Evolutionary conservation across 2,329 filamentous ascomycete species (phyloP).

Genomic region (Akanthomyces dipterigenus): DNA sequence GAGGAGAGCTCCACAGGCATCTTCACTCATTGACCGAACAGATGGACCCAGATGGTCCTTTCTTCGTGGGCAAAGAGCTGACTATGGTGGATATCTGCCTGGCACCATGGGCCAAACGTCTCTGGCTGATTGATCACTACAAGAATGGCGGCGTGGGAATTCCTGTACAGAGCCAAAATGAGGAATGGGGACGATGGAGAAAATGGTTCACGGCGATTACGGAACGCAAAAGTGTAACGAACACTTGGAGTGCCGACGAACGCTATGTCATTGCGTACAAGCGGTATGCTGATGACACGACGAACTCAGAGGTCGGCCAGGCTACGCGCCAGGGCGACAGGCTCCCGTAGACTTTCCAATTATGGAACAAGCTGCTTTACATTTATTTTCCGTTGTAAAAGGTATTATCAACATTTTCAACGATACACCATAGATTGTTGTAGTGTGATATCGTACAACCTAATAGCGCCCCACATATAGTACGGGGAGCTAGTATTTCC

Average conservation of each 20-base stretch:
- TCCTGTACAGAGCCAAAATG: conserved; percentile 43
- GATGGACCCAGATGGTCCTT: conserved; percentile 53
- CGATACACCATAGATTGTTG: no score
- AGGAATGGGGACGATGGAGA: conserved; percentile 58
- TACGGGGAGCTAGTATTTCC: no score
- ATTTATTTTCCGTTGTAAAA: no score
- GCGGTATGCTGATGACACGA: conserved; percentile 59
- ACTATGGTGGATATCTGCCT: conserved; percentile 63
- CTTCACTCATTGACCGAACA: conserved; percentile 55
- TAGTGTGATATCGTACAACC: not conserved
- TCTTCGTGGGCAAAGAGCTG: conserved; percentile 59
- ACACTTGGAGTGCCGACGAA: conserved; percentile 62
- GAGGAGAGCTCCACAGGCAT: conserved; percentile 50
- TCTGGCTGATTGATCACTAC: conserved; percentile 71
- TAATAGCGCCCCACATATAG: not conserved
- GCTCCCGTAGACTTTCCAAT: conserved; percentile 42
- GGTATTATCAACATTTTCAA: no score
- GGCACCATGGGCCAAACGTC: conserved; percentile 64
- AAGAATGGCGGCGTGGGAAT: conserved; percentile 51
- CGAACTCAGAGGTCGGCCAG: conserved; percentile 54
- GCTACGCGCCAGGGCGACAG: conserved; percentile 55
- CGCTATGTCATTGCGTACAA: conserved; percentile 63
- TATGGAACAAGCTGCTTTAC: no score
- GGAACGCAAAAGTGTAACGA: conserved; percentile 53
- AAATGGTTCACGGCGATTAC: conserved; percentile 56